A percentile compares a stretch with the other conserved stretches of the same genome.
These are phyloP conservation scores for Pterocarpus santalinus DNA, from an alignment of 306 rosid species.

Conservation along the genomic window DNA sequence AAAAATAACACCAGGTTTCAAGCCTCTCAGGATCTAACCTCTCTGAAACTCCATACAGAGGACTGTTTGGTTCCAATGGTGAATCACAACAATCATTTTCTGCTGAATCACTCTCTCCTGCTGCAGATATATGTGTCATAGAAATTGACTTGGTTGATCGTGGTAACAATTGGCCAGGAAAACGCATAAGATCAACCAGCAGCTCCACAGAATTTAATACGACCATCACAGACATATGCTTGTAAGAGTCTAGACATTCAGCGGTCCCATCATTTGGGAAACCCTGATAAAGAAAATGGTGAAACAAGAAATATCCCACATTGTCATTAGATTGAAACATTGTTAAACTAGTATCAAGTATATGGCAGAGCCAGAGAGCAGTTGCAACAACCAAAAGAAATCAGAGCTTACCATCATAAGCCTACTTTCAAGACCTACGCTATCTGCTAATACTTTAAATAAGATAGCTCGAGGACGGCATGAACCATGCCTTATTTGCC, in stretches of 20 bases:
- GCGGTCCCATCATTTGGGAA: slow-evolving; percentile 84
- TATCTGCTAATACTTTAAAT: slow-evolving; percentile 93
- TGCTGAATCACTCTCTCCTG: slow-evolving; percentile 98
- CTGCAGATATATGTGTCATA: slow-evolving; percentile 92
- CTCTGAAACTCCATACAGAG: slow-evolving; percentile 90
- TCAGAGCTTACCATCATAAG: slow-evolving; percentile 83
- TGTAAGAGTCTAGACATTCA: slow-evolving; percentile 85
- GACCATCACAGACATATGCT: slow-evolving; percentile 93
- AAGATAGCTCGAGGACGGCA: slow-evolving; percentile 96
- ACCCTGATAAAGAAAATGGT: slow-evolving; percentile 66
- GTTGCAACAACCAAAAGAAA: slow-evolving; percentile 38
- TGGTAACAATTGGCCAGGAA: slow-evolving; percentile 89
- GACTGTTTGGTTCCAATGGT: slow-evolving; percentile 97
- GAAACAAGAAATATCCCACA: slow-evolving; percentile 27
- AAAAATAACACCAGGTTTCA: slow-evolving; percentile 36
- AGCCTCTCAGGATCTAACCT: slow-evolving; percentile 74
- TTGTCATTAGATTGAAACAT: slow-evolving; percentile 17
- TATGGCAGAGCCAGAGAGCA: neutral
- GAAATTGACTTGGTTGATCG: slow-evolving; percentile 84
- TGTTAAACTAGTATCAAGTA: neutral
- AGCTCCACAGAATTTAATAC: slow-evolving; percentile 84
- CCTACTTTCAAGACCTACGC: slow-evolving; percentile 90
- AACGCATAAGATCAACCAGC: slow-evolving; percentile 95
- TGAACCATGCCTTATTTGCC: slow-evolving; percentile 93
- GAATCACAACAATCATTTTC: slow-evolving; percentile 99